Evolutionary conservation across 192 early-diverging fungal genomes (phyloP).

Genomic region (Bifiguratus adelaidae): DNA sequence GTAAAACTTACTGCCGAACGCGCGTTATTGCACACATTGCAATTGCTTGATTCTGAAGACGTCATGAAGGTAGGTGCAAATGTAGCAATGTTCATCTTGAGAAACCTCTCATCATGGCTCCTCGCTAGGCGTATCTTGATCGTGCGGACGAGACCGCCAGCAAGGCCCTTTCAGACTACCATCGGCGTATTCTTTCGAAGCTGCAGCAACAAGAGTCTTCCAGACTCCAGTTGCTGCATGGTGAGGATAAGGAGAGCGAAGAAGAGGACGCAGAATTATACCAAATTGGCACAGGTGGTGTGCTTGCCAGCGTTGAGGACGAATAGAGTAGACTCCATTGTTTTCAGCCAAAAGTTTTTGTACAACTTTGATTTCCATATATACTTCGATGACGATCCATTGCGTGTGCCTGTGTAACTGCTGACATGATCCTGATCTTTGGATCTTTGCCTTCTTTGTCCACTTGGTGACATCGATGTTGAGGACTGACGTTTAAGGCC

Average conservation of each 20-base stretch:
- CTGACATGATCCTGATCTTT: too few species aligned
- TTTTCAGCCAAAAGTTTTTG: too few species aligned
- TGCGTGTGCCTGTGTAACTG: too few species aligned
- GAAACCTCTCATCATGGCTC: background rate
- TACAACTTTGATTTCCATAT: too few species aligned
- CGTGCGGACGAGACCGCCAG: conserved; percentile 33
- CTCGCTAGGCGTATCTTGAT: conserved; percentile 17
- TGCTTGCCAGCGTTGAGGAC: too few species aligned
- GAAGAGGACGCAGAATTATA: conserved; percentile 26
- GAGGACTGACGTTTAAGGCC: too few species aligned
- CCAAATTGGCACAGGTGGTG: conserved; percentile 11
- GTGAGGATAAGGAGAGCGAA: conserved; percentile 11
- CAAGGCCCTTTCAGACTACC: conserved; percentile 40
- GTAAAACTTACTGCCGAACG: conserved; percentile 84
- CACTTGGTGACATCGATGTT: too few species aligned
- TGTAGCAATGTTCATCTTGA: too few species aligned
- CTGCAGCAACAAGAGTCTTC: conserved; percentile 21
- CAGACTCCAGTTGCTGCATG: conserved; percentile 19
- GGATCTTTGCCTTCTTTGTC: too few species aligned
- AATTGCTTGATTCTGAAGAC: conserved; percentile 40
- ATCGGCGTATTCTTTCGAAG: conserved; percentile 45
- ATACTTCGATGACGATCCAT: too few species aligned
- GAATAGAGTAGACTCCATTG: too few species aligned
- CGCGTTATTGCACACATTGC: conserved; percentile 58
- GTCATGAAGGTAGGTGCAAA: conserved; percentile 16